Conservation (phyloP, 176 grass and related monocot genomes). For the Aegilops umbellulata region DNA sequence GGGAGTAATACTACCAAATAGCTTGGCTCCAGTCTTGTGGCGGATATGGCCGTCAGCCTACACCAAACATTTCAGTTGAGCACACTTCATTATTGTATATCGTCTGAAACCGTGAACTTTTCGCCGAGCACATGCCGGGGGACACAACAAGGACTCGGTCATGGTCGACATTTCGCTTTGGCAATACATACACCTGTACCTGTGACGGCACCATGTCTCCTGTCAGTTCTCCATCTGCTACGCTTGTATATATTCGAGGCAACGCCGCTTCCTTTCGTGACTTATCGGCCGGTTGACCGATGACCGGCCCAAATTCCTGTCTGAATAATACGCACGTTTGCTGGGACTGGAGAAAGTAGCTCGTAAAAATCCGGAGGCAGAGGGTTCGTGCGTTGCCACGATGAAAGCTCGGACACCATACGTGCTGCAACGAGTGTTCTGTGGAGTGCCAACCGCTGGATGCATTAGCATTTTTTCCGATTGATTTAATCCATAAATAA, state of each 20-base stretch:
- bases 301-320: not conserved
- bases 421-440: no score
- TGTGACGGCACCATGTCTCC: not conserved
- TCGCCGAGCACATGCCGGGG: not conserved
- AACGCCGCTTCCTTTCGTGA: not conserved
- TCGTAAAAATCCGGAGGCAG: not conserved
- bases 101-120: not conserved
- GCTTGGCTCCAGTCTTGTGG: not conserved
- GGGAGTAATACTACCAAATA: not conserved
- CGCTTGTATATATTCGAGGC: not conserved
- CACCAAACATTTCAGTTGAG: not conserved
- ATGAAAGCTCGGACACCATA: no score
- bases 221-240: not conserved
- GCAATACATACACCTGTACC: not conserved
- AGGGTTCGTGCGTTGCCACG: no score
- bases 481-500: no score
- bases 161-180: conserved; percentile 11
- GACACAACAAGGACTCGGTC: conserved; percentile 1
- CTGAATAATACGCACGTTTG: no score
- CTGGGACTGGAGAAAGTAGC: not conserved
- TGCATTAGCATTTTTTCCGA: no score
- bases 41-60: not conserved
- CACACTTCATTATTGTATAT: not conserved
- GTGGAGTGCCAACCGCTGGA: no score
- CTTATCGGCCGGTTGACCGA: not conserved